A percentile compares a stretch with the other conserved stretches of the same genome.
phyloP scores from a whole-genome alignment of 148 eudicot genomes.

The Bassia scoparia region DNA sequence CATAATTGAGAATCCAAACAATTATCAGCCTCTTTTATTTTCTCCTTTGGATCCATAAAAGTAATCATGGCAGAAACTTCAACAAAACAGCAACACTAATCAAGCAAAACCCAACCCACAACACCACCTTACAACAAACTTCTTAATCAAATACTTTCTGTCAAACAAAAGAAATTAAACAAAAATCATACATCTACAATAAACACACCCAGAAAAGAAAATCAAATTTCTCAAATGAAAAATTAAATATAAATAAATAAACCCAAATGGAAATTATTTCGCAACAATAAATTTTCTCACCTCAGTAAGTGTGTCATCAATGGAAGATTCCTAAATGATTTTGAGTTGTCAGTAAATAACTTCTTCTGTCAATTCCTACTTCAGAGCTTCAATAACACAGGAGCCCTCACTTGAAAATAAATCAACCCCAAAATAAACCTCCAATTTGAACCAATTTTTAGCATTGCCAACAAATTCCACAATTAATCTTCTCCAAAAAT shows the following conservation, averaged over 20 bases:
- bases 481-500: constrained; percentile 6
- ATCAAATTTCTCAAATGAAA: neutral
- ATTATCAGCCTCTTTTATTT: constrained; percentile 51
- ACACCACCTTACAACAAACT: constrained; percentile 14
- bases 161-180: constrained; percentile 5
- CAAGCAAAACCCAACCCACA: constrained; percentile 18
- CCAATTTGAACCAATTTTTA: neutral
- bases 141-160: constrained; percentile 22
- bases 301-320: constrained; percentile 20
- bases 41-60: constrained; percentile 74
- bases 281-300: constrained; percentile 10
- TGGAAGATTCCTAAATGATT: constrained; percentile 1
- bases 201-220: neutral
- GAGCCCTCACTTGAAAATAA: neutral
- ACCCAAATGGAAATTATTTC: neutral
- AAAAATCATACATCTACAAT: constrained; percentile 14
- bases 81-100: constrained; percentile 17
- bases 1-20: constrained; percentile 88
- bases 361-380: neutral
- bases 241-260: neutral
- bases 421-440: neutral
- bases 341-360: neutral
- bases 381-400: neutral
- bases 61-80: constrained; percentile 52
- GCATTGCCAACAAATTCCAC: constrained; percentile 26